Evolutionary conservation across 2,329 filamentous ascomycete species (phyloP).

Genomic region (Pseudogymnoascus verrucosus): DNA sequence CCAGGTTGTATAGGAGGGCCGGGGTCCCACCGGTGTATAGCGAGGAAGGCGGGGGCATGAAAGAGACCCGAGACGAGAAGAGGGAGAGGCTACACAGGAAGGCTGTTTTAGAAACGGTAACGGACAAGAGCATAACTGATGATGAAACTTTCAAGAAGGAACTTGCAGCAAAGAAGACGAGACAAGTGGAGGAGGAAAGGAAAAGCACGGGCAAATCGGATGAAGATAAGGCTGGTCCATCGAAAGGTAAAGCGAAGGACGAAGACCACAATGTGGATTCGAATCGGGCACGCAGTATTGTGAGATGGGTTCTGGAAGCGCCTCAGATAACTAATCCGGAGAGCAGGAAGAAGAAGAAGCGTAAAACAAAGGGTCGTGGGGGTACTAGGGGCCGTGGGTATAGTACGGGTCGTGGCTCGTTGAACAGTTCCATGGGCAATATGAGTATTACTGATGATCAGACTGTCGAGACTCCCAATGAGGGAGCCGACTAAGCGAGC

Average conservation of each 20-base stretch:
- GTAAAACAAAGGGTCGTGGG: background rate
- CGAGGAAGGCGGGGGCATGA: slow-evolving; percentile 35
- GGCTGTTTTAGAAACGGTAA: slow-evolving; percentile 58
- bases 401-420: background rate
- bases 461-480: background rate
- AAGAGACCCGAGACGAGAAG: slow-evolving; percentile 44
- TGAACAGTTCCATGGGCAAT: background rate
- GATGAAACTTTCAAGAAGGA: slow-evolving; percentile 58
- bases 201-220: slow-evolving; percentile 21
- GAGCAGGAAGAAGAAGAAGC: background rate
- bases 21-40: slow-evolving; percentile 31
- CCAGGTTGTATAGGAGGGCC: slow-evolving; percentile 21
- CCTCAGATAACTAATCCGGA: slow-evolving; percentile 26
- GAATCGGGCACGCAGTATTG: slow-evolving; percentile 60
- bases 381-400: background rate
- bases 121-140: slow-evolving; percentile 60
- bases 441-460: background rate
- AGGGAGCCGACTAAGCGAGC: background rate
- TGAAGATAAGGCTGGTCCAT: slow-evolving; percentile 48
- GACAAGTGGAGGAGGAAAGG: slow-evolving; percentile 47
- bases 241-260: background rate
- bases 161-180: slow-evolving; percentile 51
- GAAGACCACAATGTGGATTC: slow-evolving; percentile 64
- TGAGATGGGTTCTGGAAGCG: slow-evolving; percentile 59
- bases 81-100: slow-evolving; percentile 54